A percentile compares a stretch with the other conserved stretches of the same genome.
These are phyloP conservation scores for Polygonum aviculare DNA, from an alignment of 148 eudicot species.

Conservation along the genomic window DNA sequence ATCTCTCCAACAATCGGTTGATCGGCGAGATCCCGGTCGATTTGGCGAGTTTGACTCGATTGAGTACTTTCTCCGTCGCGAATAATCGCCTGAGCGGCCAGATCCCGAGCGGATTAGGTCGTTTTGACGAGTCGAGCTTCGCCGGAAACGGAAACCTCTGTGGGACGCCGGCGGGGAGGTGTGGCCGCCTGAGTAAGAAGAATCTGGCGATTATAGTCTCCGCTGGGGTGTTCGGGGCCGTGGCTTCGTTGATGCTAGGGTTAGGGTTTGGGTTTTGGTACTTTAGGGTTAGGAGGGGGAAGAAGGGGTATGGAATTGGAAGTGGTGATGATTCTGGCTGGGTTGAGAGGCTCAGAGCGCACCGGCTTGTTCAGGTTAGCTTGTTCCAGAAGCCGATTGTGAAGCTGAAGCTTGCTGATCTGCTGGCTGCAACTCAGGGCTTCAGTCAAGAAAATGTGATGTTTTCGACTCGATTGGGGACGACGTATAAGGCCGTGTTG, in stretches of 20 bases:
- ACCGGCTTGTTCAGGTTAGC: constrained; percentile 5
- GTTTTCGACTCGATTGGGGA: constrained; percentile 38
- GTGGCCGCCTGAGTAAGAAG: constrained; percentile 2
- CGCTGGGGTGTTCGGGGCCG: constrained; percentile 7
- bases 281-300: constrained; percentile 12
- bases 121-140: background rate
- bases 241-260: constrained; percentile 36
- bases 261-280: constrained; percentile 53
- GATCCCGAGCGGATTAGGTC: too few relatives aligned
- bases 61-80: too few relatives aligned
- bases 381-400: constrained; percentile 12
- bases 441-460: constrained; percentile 14
- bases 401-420: constrained; percentile 4
- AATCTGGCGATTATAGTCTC: constrained; percentile 12
- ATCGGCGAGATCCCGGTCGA: background rate
- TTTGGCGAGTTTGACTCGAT: background rate
- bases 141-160: constrained; percentile 5
- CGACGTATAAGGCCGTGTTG: constrained; percentile 46
- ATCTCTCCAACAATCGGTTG: background rate
- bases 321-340: constrained; percentile 4
- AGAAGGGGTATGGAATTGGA: background rate
- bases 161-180: constrained; percentile 8
- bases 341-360: constrained; percentile 4
- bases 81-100: too few relatives aligned
- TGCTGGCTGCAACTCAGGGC: constrained; percentile 1